Base-by-base conservation (phyloP, 805 yeast species). In the Suhomyces prunicola region DNA sequence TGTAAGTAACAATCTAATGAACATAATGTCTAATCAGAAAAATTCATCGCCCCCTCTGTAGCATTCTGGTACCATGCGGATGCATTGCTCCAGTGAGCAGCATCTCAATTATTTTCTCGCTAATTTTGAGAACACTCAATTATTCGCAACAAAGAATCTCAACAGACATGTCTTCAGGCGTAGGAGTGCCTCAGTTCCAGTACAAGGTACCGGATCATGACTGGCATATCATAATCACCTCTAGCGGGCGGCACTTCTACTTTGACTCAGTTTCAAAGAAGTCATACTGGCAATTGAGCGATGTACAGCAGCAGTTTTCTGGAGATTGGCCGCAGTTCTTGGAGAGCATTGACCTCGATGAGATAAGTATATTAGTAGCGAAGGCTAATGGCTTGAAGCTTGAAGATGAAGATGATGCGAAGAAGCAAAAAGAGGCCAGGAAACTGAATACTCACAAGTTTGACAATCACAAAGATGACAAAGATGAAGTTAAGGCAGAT, bases 241-340 rank as follows among this genome's bases (percentile, higher is more conserved):
- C 62, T 8, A 57, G 54, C 2, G 64, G 63, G 0, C 39, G 50
- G 19, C 77, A 72, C 53, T 72, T 70, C 52, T 72, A 72, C 57
- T 72, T 59, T 53, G 62, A 71, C 55, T 36, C 50, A 12, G 48
- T 23, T 1, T 51, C 55, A 4, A 53, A 54, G 19, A 23, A 48
- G 22, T 65, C 75, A 6, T 68, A 62, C 46, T 72, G 77, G 77
- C 76, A 71, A 57, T 52, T 71, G 24, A 45, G 56, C 13, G 75
- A 72, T 44, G 47, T 72, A 1, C 48, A 49, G 41, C 48, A 51
- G 5, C 22, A 39, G 6, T 39, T 39, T 6, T 13, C 36, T 12
- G 52, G 15, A 10, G 57, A 55, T 15, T 33, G 46, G 51, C 52
- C 55, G 3, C 57, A 53, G 36, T 61, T 71, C 27, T 53, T 60